Evolutionary conservation across 495 filamentous ascomycete genomes (phyloP), one percentile per base, ranked within the genome.

Genomic region (Annulohypoxylon bovei): DNA sequence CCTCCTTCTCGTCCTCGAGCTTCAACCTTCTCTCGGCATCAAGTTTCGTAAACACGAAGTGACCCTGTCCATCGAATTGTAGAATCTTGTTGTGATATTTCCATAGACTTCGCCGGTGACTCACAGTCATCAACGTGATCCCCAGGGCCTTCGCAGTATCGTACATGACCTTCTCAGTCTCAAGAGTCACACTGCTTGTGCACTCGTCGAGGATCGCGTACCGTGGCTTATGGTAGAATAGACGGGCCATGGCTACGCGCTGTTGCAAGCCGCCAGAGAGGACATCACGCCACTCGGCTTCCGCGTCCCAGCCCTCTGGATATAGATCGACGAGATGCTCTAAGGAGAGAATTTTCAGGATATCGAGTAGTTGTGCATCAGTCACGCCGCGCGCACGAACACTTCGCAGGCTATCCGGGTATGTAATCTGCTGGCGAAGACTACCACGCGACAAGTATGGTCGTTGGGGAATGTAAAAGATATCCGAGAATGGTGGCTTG

Each of bases 381-480:
- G 91, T 94, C 47, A 95, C 85, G 49, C 92, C 91, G 77, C 93
- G 94, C 69, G 87, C 86, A 54, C 91, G 91, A 89, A 98, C 97
- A 65, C 92, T 91, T 62, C 91, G 88, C 4, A 94, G 75, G n/a
- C 88, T 88, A 79, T 99, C 95, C 0, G 95, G 95, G 79, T 98
- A 99, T 64, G 94, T 98, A 68, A 99, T 92, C 75, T 99, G 95
- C 78, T 98, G 94, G 39, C 95, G 89, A 22, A 99, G 87, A 1
- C 90, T 92, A 16, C 95, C 95, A 27, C 92, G 88, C 28, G 91
- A 94, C 1, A 99, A 86, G 75, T 99, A 99, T 0, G 95, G 95
- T 0, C 95, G 89, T 76, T 99, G 95, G 0, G 95, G 95, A 73
- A 99, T 97, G 81, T 99, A 99, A 83, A 98, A 99, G 75, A 99